Percentiles rank a stretch among this genome's conserved stretches.
Evolutionary conservation across 257 asterid genomes (phyloP).

Genomic region (Scutellaria baicalensis): DNA sequence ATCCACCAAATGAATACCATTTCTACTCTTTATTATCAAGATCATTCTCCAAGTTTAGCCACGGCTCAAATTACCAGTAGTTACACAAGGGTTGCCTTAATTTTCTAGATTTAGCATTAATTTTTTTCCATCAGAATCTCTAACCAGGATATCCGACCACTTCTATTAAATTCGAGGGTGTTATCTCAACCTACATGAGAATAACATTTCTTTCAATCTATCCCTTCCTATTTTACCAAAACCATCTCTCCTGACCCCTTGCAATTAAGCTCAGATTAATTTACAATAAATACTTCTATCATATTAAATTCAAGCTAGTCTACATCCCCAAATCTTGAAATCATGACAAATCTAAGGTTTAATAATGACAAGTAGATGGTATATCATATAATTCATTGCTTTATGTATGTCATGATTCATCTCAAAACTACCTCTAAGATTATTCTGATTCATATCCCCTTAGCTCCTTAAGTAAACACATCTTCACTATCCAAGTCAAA

Average conservation of each 20-base stretch:
- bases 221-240: background rate
- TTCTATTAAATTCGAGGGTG: background rate
- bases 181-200: background rate
- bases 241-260: no score
- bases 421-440: background rate
- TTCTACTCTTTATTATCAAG: background rate
- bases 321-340: background rate
- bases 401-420: background rate
- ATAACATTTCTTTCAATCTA: background rate
- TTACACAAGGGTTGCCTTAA: background rate
- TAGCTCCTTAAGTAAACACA: constrained; percentile 1
- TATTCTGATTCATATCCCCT: background rate
- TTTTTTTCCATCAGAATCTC: background rate
- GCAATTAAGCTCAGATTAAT: background rate
- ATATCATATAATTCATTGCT: background rate
- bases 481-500: constrained; percentile 7
- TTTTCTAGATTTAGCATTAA: background rate
- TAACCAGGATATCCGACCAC: background rate
- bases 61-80: background rate
- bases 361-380: background rate
- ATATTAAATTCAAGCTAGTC: background rate
- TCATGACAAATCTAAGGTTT: background rate
- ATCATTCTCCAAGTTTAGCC: background rate
- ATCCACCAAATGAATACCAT: background rate
- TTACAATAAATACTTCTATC: background rate